Evolutionary conservation across 257 asterid species (phyloP).

Genomic region (Verbena officinalis): DNA sequence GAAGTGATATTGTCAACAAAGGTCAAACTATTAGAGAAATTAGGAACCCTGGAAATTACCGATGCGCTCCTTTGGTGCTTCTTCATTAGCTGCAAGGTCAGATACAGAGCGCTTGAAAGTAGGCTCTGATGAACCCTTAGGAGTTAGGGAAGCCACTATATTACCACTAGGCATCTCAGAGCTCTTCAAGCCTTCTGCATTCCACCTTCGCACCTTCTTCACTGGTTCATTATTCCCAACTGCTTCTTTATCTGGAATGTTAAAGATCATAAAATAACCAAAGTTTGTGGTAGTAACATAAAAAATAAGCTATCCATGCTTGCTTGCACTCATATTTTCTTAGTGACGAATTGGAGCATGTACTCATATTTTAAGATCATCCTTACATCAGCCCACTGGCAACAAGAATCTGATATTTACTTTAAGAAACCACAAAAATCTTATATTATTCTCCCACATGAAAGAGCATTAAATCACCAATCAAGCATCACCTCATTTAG

Average conservation of each 20-base stretch:
- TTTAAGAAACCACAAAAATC: not conserved
- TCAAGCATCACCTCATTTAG: slow-evolving; percentile 5
- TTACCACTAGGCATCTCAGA: slow-evolving; percentile 50
- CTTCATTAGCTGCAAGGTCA: slow-evolving; percentile 45
- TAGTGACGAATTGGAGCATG: not conserved
- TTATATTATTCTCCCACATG: not conserved
- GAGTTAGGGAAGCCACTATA: slow-evolving; percentile 40
- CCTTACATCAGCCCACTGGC: not conserved
- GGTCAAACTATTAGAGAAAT: slow-evolving; percentile 1
- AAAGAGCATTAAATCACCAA: not conserved
- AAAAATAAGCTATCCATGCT: not conserved
- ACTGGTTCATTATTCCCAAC: slow-evolving; percentile 49
- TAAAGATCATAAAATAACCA: slow-evolving; percentile 18
- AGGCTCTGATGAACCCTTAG: slow-evolving; percentile 49
- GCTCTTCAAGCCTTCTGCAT: slow-evolving; percentile 51
- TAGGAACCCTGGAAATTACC: slow-evolving; percentile 47
- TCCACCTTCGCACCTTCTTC: slow-evolving; percentile 77
- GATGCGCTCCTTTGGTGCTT: slow-evolving; percentile 69
- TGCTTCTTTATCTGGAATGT: slow-evolving; percentile 52
- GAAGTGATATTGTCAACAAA: slow-evolving; percentile 14
- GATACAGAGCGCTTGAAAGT: slow-evolving; percentile 50
- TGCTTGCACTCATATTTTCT: not conserved
- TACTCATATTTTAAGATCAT: not conserved
- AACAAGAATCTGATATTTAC: not conserved
- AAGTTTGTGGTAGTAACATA: not conserved